Evolutionary conservation across 2,329 filamentous ascomycete species (phyloP).

Genomic region (Chrysoporthe puriensis): DNA sequence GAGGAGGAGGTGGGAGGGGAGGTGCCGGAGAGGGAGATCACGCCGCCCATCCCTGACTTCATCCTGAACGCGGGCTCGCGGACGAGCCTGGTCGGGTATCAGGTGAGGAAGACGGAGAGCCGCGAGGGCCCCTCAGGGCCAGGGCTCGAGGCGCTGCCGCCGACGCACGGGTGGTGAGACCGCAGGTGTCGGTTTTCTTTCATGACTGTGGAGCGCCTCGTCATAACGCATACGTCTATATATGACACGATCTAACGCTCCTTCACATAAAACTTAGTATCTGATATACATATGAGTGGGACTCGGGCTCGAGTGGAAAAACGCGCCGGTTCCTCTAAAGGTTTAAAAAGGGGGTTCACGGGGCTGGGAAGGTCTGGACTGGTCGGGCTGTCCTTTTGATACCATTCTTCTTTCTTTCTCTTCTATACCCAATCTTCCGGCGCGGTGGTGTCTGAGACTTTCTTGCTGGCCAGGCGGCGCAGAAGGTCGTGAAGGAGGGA

Average conservation of each 20-base stretch:
- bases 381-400: conserved; percentile 24
- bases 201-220: not conserved
- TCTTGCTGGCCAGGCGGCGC: conserved; percentile 2
- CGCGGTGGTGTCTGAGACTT: conserved; percentile 12
- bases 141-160: conserved; percentile 23
- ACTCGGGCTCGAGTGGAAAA: not conserved
- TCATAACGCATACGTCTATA: not conserved
- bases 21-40: conserved; percentile 52
- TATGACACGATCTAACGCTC: not conserved
- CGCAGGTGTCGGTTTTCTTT: conserved; percentile 6
- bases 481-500: not conserved
- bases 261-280: conserved; percentile 10
- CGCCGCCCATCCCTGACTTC: conserved; percentile 65
- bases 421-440: conserved; percentile 26
- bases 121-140: conserved; percentile 34
- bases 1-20: conserved; percentile 31
- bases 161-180: not conserved
- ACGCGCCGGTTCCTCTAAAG: not conserved
- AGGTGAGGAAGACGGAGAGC: conserved; percentile 42
- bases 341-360: not conserved
- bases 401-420: conserved; percentile 20
- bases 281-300: not conserved
- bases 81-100: conserved; percentile 53
- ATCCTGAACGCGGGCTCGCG: conserved; percentile 58
- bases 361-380: conserved; percentile 2